Percentiles rank a stretch among this genome's conserved stretches.
phyloP scores from a whole-genome alignment of 371 early-diverging fungal genomes.

The Apophysomyces sp. region DNA sequence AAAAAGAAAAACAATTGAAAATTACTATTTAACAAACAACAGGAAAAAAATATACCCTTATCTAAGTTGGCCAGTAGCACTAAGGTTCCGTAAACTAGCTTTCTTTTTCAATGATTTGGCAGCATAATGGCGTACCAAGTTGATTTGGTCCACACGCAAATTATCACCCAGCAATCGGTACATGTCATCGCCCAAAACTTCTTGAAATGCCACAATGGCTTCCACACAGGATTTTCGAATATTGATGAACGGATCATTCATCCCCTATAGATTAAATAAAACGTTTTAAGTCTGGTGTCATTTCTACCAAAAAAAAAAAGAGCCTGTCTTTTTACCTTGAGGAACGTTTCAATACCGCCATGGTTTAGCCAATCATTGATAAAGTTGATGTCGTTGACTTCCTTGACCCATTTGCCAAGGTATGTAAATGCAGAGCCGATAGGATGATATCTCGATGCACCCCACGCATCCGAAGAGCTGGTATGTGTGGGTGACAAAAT shows the following conservation, averaged over 20 bases:
- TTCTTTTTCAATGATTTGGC: conserved; percentile 44
- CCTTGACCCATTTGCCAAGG: conserved; percentile 41
- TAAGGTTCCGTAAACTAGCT: conserved; percentile 32
- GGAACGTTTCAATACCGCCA: conserved; percentile 41
- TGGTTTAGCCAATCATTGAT: conserved; percentile 42
- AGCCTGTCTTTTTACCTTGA: conserved; percentile 26
- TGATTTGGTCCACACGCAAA: conserved; percentile 45
- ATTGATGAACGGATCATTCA: conserved; percentile 40
- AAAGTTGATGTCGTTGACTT: conserved; percentile 33
- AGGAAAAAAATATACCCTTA: neutral
- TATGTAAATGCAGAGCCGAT: conserved; percentile 49
- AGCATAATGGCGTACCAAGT: conserved; percentile 42
- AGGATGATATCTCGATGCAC: conserved; percentile 35
- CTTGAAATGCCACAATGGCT: conserved; percentile 49
- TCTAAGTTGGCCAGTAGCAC: conserved; percentile 14
- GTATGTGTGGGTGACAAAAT: conserved; percentile 19
- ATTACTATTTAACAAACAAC: neutral
- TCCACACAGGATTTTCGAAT: conserved; percentile 50
- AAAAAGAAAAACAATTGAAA: neutral
- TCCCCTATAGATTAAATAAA: conserved; percentile 23
- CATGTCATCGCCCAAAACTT: conserved; percentile 41
- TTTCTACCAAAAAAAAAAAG: neutral
- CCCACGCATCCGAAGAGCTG: conserved; percentile 10
- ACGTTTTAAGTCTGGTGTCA: neutral
- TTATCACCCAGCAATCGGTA: conserved; percentile 37